These are phyloP conservation scores for Immersiella caudata DNA, from an alignment of 495 filamentous ascomycete genomes.

Conservation along the genomic window DNA sequence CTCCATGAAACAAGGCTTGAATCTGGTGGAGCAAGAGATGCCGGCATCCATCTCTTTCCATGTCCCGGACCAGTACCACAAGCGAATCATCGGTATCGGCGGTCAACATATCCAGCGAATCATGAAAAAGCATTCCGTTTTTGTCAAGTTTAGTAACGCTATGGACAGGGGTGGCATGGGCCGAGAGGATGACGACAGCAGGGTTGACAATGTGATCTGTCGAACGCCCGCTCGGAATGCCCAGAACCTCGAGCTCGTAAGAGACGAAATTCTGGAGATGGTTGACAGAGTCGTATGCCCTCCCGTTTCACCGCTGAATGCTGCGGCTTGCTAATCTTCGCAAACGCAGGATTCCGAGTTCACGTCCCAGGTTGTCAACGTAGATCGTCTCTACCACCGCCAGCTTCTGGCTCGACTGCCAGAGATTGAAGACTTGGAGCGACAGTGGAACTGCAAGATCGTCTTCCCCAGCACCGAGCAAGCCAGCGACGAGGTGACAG, in stretches of 20 bases:
- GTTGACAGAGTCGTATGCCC: slow-evolving; percentile 79
- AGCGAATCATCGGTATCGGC: slow-evolving; percentile 98
- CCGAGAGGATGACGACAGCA: slow-evolving; percentile 95
- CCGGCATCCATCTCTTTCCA: slow-evolving; percentile 98
- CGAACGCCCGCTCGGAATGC: slow-evolving; percentile 96
- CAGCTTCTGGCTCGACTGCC: slow-evolving; percentile 83
- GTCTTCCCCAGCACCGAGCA: slow-evolving; percentile 95
- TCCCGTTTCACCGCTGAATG: neutral
- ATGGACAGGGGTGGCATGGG: slow-evolving; percentile 97
- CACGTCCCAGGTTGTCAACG: slow-evolving; percentile 85
- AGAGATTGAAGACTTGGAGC: slow-evolving; percentile 92
- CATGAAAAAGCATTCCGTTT: slow-evolving; percentile 99
- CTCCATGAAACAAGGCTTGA: slow-evolving; percentile 85
- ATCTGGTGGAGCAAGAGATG: slow-evolving; percentile 97
- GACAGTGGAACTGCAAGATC: slow-evolving; percentile 99
- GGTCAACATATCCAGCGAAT: slow-evolving; percentile 98
- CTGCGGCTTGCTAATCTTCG: slow-evolving; percentile 1
- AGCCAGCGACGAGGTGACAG: slow-evolving; percentile 92
- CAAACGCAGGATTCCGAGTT: slow-evolving; percentile 81
- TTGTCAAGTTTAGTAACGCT: slow-evolving; percentile 99
- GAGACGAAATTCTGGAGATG: slow-evolving; percentile 99
- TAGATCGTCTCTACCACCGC: slow-evolving; percentile 94
- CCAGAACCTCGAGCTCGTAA: slow-evolving; percentile 92
- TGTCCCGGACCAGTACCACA: slow-evolving; percentile 99
- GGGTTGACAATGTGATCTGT: slow-evolving; percentile 98